These are phyloP conservation scores for Zygnema circumcarinatum DNA, from an alignment of 139 green algal species.

Conservation along the genomic window DNA sequence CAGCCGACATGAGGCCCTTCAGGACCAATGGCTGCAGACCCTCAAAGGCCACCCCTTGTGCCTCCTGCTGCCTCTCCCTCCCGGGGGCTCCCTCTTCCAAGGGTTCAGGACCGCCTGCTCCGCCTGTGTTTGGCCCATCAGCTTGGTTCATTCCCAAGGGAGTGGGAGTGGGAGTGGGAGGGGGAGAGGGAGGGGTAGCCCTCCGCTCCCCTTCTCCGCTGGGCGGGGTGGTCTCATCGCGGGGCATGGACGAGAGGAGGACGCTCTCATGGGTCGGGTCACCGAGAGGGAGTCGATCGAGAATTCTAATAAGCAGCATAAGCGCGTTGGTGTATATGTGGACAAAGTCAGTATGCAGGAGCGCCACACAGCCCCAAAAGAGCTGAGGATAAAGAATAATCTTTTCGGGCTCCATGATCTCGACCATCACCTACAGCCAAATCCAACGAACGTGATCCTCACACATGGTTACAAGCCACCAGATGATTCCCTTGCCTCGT, in stretches of 20 bases:
- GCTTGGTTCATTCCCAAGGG: not conserved
- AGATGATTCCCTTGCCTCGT: no score
- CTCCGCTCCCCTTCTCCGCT: not conserved
- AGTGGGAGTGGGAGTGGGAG: no score
- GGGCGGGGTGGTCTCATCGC: not conserved
- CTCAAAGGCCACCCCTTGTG: conserved; percentile 29
- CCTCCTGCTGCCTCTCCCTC: not conserved
- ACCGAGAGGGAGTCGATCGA: conserved; percentile 70
- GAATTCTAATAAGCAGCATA: conserved; percentile 68
- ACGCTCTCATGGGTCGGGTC: conserved; percentile 74
- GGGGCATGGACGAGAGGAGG: conserved; percentile 68
- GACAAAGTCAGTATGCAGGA: conserved; percentile 78
- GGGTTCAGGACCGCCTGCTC: not conserved
- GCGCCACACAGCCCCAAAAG: conserved; percentile 71
- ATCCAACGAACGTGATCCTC: no score
- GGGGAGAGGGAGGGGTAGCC: not conserved
- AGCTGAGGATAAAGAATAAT: conserved; percentile 87
- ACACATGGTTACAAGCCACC: no score
- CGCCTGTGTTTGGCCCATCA: not conserved
- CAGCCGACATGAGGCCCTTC: conserved; percentile 77
- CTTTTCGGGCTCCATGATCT: conserved; percentile 66
- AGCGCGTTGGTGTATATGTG: conserved; percentile 71
- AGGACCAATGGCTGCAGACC: conserved; percentile 81
- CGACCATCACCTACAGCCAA: conserved; percentile 59
- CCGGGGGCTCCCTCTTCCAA: not conserved